Base-by-base conservation (phyloP, 805 yeast genomes). In the Candida alai region DNA sequence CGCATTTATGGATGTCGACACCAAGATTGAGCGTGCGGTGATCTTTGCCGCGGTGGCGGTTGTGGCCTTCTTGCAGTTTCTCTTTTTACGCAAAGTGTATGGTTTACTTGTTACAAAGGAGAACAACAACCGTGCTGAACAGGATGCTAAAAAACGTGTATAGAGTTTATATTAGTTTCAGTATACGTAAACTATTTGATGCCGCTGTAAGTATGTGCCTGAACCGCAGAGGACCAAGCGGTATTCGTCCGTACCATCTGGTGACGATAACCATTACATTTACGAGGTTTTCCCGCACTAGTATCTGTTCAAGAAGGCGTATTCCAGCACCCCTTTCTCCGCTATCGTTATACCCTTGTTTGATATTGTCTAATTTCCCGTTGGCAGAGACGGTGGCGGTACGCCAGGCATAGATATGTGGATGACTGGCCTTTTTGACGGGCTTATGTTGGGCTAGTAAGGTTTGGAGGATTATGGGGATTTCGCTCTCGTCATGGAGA, bases 171-270 rank as follows among this genome's bases (percentile, higher is more conserved):
- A 40, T 20, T 19, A 36, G 35, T 15, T 32, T 28, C 16, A 30
- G 33, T 4, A 18, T 27, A 19, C 33, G 30, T 32, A 40, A 28
- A 23, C 37, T 36, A 15, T 35, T 19, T n/a, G 35, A 30, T 2
- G 40, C 30, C 14, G 34, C 5, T 18, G 35, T 28, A 15, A 25
- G 35, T 15, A 85, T 84, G 44, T 77, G 80, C 39, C 84, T 65
- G 48, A 84, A 85, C 35, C 95, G 56, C 16, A 76, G 69, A 4
- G 85, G 69, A 0, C 95, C 95, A 25, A 85, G 51, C 4, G 84
- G 84, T 0, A 69, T 67, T 0, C 95, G 94, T 1, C 90, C 90
- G 49, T 81, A 82, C 95, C 94, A 84, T 40, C 95, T 52, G 0
- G 84, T 74, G 0, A 82, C 93, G 18, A 84, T 77, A 1, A 84